Conservation (phyloP, 1,284 basidiomycete genomes). For the Tetrapyrgos nigripes region DNA sequence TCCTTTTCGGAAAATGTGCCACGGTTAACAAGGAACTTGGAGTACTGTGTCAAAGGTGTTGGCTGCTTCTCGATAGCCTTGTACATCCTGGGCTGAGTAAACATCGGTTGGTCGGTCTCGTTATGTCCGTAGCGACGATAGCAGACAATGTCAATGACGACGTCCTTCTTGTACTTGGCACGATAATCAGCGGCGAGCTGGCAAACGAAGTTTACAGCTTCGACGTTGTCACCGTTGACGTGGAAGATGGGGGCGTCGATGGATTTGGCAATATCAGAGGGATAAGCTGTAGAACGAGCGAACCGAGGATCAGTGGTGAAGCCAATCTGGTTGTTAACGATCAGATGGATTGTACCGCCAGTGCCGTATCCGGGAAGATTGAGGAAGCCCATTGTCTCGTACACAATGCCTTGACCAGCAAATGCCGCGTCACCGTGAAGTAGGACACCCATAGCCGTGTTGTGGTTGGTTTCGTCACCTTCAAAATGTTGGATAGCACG, state of each 20-base stretch:
- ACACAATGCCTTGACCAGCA: conserved; percentile 97
- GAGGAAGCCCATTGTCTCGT: conserved; percentile 99
- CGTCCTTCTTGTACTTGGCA: conserved; percentile 98
- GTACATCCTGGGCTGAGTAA: conserved; percentile 99
- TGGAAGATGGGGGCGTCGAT: conserved; percentile 99
- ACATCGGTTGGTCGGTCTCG: conserved; percentile 98
- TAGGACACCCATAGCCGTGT: conserved; percentile 91
- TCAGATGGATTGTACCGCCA: conserved; percentile 97
- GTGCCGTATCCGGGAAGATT: conserved; percentile 96
- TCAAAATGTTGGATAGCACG: conserved; percentile 97
- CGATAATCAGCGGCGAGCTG: conserved; percentile 98
- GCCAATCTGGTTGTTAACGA: conserved; percentile 99
- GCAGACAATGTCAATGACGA: conserved; percentile 98
- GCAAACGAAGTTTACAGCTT: conserved; percentile 98
- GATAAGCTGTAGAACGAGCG: conserved; percentile 97
- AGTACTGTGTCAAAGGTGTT: conserved; percentile 91
- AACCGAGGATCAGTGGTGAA: conserved; percentile 99
- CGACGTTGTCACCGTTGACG: conserved; percentile 98
- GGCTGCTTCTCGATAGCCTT: conserved; percentile 95
- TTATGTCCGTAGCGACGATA: conserved; percentile 99
- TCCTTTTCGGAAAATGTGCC: conserved; percentile 96
- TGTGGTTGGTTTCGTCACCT: conserved; percentile 79
- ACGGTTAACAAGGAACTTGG: conserved; percentile 89
- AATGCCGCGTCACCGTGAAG: conserved; percentile 99
- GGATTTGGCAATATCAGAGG: conserved; percentile 98